Evolutionary conservation across 176 grass and related monocot species (phyloP).

Genomic region (Urochloa ruziziensis): DNA sequence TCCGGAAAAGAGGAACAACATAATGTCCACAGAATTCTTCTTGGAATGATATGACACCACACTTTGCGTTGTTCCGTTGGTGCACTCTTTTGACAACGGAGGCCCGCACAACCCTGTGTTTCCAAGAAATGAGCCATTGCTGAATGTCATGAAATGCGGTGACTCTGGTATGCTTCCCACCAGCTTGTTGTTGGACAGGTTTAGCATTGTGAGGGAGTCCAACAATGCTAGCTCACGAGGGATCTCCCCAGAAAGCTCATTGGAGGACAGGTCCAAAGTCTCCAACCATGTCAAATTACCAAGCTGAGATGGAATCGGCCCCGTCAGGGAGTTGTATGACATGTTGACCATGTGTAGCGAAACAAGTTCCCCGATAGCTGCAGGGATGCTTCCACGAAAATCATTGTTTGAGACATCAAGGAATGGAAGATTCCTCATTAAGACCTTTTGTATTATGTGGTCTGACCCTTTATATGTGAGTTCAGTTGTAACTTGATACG

Average conservation of each 20-base stretch:
- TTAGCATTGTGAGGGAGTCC: slow-evolving; percentile 20
- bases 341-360: not conserved
- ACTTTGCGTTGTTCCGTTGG: not conserved
- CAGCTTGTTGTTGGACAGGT: slow-evolving; percentile 44
- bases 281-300: slow-evolving; percentile 6
- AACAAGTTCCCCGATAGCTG: not conserved
- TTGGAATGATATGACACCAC: not conserved
- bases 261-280: slow-evolving; percentile 41
- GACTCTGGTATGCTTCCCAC: slow-evolving; percentile 18
- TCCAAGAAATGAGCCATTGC: not conserved
- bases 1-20: not conserved
- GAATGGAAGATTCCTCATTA: not conserved
- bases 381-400: not conserved
- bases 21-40: not conserved
- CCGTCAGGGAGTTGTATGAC: not conserved
- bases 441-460: not conserved
- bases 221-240: slow-evolving; percentile 21
- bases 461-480: not conserved
- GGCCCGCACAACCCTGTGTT: not conserved
- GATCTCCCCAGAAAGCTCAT: slow-evolving; percentile 30
- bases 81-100: not conserved
- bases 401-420: not conserved
- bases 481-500: not conserved
- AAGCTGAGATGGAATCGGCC: not conserved
- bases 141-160: not conserved